phyloP scores from a whole-genome alignment of 306 rosid species.

The Prunus mira region DNA sequence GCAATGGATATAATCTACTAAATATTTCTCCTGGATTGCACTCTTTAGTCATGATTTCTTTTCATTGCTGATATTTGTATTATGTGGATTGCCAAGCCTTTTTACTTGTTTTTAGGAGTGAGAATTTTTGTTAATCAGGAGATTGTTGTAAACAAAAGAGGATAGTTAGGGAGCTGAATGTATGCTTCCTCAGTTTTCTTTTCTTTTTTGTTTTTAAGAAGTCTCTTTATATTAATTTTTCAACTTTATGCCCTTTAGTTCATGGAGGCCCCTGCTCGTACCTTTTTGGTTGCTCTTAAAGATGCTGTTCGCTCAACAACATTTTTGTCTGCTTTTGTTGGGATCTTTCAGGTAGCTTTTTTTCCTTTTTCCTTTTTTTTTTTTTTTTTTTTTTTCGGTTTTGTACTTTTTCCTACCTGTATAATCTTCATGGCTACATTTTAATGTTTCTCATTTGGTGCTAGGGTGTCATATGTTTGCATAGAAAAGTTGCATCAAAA shows the following conservation, averaged over 20 bases:
- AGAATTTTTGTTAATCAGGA: not conserved
- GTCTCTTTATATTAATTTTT: slow-evolving; percentile 3
- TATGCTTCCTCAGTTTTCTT: not conserved
- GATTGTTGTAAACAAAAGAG: not conserved
- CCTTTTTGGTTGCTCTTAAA: slow-evolving; percentile 70
- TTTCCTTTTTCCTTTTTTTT: not conserved
- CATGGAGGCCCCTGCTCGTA: slow-evolving; percentile 74
- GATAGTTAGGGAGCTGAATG: not conserved
- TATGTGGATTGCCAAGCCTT: not conserved
- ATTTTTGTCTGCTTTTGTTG: slow-evolving; percentile 92
- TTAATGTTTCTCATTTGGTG: slow-evolving; percentile 32
- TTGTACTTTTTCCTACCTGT: not conserved
- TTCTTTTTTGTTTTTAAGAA: not conserved
- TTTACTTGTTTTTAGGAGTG: not conserved
- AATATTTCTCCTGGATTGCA: no score
- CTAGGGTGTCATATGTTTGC: slow-evolving; percentile 84
- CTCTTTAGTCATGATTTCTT: no score
- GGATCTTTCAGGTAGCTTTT: slow-evolving; percentile 76
- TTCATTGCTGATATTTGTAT: not conserved
- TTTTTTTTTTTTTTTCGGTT: not conserved
- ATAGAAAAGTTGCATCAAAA: slow-evolving; percentile 73
- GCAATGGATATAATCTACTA: no score
- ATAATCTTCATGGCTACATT: slow-evolving; percentile 21
- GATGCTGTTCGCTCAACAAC: slow-evolving; percentile 81
- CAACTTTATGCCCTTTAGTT: slow-evolving; percentile 50